Evolutionary conservation across 1,139 yeast genomes (phyloP).

Genomic region (Suhomyces ambrosiae): DNA sequence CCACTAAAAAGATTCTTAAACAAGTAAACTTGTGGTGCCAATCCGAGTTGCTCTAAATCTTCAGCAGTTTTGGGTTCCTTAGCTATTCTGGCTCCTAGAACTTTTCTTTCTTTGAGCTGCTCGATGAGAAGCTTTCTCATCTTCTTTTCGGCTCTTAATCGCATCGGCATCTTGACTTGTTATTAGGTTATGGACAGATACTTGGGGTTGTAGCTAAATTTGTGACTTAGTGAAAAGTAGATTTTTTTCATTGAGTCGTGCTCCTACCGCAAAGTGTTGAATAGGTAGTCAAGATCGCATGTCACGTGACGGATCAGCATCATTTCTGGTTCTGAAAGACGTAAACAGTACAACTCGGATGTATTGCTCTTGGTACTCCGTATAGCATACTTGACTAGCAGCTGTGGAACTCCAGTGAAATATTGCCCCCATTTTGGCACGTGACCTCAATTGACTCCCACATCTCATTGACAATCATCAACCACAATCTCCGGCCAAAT

Average conservation of each 20-base stretch:
- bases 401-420: too few species aligned
- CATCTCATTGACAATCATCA: too few species aligned
- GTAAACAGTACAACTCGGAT: too few species aligned
- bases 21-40: slow-evolving; percentile 81
- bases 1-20: slow-evolving; percentile 88
- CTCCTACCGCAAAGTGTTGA: not conserved
- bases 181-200: slow-evolving; percentile 3
- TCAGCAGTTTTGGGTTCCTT: slow-evolving; percentile 38
- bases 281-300: too few species aligned
- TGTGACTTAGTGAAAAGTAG: slow-evolving; percentile 1
- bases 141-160: slow-evolving; percentile 50
- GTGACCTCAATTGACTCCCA: too few species aligned
- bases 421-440: not conserved
- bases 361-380: too few species aligned
- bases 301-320: too few species aligned
- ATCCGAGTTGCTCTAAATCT: slow-evolving; percentile 40
- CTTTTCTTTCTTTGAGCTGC: slow-evolving; percentile 47
- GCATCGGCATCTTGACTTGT: slow-evolving; percentile 46
- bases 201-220: not conserved
- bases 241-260: slow-evolving; percentile 8
- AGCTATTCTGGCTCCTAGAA: slow-evolving; percentile 49
- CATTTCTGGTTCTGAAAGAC: too few species aligned
- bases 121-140: slow-evolving; percentile 53
- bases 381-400: not conserved
- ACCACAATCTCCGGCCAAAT: not conserved